Conservation (phyloP, 371 early-diverging fungal genomes). For the Gilbertella persicaria region DNA sequence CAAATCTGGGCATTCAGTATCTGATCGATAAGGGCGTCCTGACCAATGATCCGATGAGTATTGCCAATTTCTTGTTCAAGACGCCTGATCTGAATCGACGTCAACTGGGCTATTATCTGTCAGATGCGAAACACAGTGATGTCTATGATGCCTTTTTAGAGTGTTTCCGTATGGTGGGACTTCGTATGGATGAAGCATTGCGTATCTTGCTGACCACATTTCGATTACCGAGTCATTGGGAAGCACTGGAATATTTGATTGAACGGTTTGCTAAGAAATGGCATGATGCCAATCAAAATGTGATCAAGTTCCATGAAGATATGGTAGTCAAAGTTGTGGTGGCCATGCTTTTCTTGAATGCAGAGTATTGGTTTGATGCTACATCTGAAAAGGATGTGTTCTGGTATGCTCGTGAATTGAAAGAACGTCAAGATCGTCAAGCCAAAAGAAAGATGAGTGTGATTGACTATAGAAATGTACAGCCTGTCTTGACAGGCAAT, state of each 20-base stretch:
- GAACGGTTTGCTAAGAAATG: slow-evolving; percentile 81
- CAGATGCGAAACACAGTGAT: slow-evolving; percentile 52
- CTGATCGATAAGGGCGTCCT: slow-evolving; percentile 74
- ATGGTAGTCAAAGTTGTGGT: slow-evolving; percentile 78
- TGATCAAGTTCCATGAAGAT: slow-evolving; percentile 60
- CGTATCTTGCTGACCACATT: slow-evolving; percentile 75
- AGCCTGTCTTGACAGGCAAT: background rate
- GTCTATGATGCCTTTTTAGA: slow-evolving; percentile 77
- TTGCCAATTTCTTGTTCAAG: slow-evolving; percentile 83
- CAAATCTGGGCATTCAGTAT: slow-evolving; percentile 68
- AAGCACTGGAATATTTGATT: slow-evolving; percentile 75
- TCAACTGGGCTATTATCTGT: slow-evolving; percentile 68
- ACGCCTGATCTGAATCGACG: slow-evolving; percentile 78
- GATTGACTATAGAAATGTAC: slow-evolving; percentile 27
- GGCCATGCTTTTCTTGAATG: slow-evolving; percentile 85
- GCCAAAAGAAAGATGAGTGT: slow-evolving; percentile 34
- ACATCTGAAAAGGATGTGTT: slow-evolving; percentile 51
- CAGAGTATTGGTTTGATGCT: slow-evolving; percentile 79
- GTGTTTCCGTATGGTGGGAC: slow-evolving; percentile 70
- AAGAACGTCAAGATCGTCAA: slow-evolving; percentile 40
- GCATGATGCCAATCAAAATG: slow-evolving; percentile 63
- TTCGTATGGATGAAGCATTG: slow-evolving; percentile 80
- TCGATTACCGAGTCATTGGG: slow-evolving; percentile 75
- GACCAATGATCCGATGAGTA: slow-evolving; percentile 65
- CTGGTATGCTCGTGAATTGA: slow-evolving; percentile 48